Conservation (phyloP, 169 alveolate genomes). For the Plasmodium chabaudi region DNA sequence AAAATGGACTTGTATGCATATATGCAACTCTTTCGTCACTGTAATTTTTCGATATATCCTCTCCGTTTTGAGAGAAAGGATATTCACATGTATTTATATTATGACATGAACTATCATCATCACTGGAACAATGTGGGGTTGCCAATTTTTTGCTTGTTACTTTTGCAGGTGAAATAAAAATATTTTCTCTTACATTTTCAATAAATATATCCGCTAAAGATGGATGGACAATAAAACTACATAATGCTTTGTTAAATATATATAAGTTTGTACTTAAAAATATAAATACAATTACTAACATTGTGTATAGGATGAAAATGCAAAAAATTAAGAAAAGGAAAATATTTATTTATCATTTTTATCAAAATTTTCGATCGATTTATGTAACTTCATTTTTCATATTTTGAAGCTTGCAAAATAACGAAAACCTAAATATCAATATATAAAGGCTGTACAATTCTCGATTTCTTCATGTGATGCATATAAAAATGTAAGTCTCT, state of each 20-base stretch:
- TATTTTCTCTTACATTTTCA: slow-evolving; percentile 23
- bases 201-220: slow-evolving; percentile 54
- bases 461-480: too few species aligned
- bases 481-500: too few species aligned
- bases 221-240: slow-evolving; percentile 48
- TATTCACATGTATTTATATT: slow-evolving; percentile 1
- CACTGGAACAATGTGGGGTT: slow-evolving; percentile 30
- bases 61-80: not conserved
- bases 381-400: too few species aligned
- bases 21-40: slow-evolving; percentile 9
- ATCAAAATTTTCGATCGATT: too few species aligned
- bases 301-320: not conserved
- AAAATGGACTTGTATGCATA: slow-evolving; percentile 35
- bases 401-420: too few species aligned
- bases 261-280: not conserved
- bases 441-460: too few species aligned
- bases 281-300: not conserved
- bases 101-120: slow-evolving; percentile 29
- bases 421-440: too few species aligned
- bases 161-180: slow-evolving; percentile 23
- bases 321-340: too few species aligned
- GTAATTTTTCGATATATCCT: not conserved
- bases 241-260: not conserved
- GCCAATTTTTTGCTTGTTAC: slow-evolving; percentile 37
- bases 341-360: too few species aligned